phyloP scores from a whole-genome alignment of 2,329 filamentous ascomycete genomes.

The Penicillium thymicola region DNA sequence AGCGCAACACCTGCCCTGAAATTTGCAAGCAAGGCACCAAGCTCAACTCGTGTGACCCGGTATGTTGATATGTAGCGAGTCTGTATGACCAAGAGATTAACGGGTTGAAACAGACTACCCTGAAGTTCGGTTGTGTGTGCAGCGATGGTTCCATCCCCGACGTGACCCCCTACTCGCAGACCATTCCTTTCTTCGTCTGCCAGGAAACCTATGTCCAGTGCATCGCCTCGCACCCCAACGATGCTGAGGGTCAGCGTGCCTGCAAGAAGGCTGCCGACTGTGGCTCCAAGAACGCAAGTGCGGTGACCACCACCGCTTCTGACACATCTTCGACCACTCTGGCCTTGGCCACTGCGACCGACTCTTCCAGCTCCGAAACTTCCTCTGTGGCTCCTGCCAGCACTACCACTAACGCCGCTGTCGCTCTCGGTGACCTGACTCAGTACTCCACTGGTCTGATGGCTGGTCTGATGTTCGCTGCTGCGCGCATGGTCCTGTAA shows the following conservation, averaged over 20 bases:
- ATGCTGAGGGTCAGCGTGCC: conserved; percentile 44
- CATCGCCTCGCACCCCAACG: conserved; percentile 45
- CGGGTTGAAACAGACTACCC: conserved; percentile 28
- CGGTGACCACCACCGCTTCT: conserved; percentile 25
- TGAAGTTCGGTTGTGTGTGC: conserved; percentile 59
- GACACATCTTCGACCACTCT: conserved; percentile 26
- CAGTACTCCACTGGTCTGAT: conserved; percentile 53
- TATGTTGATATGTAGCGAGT: conserved; percentile 40
- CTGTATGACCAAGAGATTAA: not conserved
- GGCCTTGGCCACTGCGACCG: conserved; percentile 32
- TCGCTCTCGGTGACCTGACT: conserved; percentile 43
- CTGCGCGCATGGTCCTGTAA: conserved; percentile 59
- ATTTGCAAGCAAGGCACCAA: conserved; percentile 54
- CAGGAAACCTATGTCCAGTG: conserved; percentile 51
- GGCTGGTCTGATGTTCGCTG: conserved; percentile 52
- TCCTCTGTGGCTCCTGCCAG: conserved; percentile 28
- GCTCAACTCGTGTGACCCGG: conserved; percentile 55
- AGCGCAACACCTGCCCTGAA: conserved; percentile 58
- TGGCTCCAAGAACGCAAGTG: conserved; percentile 49
- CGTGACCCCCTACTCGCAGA: conserved; percentile 55
- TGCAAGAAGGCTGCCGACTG: conserved; percentile 53
- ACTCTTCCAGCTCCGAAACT: conserved; percentile 22
- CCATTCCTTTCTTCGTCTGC: conserved; percentile 61
- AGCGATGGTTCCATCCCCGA: conserved; percentile 54
- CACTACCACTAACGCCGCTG: conserved; percentile 43